Evolutionary conservation across 2,329 filamentous ascomycete species (phyloP).

Genomic region (Metarhizium guizhouense): DNA sequence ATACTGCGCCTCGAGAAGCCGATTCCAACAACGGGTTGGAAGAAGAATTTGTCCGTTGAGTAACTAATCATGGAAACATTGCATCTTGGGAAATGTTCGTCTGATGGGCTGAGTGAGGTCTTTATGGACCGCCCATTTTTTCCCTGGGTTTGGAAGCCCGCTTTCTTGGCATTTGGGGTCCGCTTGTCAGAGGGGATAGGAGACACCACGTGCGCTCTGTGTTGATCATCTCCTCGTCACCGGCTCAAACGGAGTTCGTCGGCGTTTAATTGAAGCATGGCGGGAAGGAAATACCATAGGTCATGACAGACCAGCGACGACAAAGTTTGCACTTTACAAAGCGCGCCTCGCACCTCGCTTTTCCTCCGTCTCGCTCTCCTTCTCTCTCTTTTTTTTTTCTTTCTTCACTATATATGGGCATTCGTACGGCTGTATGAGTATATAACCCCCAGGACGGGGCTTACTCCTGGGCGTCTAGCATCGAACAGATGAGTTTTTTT

Average conservation of each 20-base stretch:
- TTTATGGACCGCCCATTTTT: neutral
- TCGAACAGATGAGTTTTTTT: neutral
- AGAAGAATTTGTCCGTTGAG: constrained; percentile 11
- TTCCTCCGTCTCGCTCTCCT: neutral
- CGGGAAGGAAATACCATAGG: neutral
- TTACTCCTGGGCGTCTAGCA: too few species aligned
- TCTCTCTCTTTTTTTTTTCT: neutral
- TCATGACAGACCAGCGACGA: neutral
- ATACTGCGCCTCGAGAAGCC: constrained; percentile 54
- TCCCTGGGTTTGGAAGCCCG: neutral
- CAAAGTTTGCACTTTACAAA: neutral
- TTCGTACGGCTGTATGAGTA: too few species aligned
- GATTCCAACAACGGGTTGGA: constrained; percentile 33
- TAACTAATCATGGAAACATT: constrained; percentile 1
- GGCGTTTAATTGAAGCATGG: neutral
- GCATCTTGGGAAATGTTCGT: neutral
- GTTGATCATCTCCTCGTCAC: neutral
- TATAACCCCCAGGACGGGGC: too few species aligned
- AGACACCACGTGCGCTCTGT: neutral
- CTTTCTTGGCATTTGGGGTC: neutral
- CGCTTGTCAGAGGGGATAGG: neutral
- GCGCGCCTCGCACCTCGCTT: neutral
- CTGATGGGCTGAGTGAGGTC: neutral
- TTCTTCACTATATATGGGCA: too few species aligned
- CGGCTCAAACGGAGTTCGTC: neutral